These are phyloP conservation scores for Poa annua DNA, from an alignment of 176 grass and related monocot genomes.

Conservation along the genomic window DNA sequence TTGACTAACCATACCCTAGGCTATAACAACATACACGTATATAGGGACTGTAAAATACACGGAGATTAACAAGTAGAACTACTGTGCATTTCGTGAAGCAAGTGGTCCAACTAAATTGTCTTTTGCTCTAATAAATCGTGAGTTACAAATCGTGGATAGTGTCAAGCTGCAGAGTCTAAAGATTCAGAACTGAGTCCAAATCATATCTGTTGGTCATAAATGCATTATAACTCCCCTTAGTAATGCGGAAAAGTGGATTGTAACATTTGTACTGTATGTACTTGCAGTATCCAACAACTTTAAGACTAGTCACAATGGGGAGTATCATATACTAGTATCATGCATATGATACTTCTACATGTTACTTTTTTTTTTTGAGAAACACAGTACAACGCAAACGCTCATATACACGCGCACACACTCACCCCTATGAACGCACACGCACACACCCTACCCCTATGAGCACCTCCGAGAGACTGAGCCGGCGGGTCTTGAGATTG, in stretches of 20 bases:
- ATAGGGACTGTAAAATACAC: neutral
- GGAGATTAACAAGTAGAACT: slow-evolving; percentile 3
- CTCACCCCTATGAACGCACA: no score
- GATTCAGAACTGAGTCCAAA: neutral
- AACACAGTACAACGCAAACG: no score
- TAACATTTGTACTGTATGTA: neutral
- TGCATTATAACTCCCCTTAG: neutral
- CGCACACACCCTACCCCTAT: no score
- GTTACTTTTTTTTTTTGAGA: no score
- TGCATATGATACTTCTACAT: no score
- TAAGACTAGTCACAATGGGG: no score
- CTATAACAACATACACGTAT: neutral
- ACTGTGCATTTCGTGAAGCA: neutral
- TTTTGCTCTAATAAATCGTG: slow-evolving; percentile 1
- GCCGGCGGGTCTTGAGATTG: no score
- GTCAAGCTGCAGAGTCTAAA: no score
- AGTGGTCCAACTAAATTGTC: neutral
- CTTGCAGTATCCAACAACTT: neutral
- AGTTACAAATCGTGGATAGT: neutral
- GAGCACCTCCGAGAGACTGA: no score
- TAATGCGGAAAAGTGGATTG: neutral
- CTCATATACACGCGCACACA: no score
- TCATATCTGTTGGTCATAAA: neutral
- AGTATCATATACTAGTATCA: no score
- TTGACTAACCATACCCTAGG: slow-evolving; percentile 10